These are phyloP conservation scores for Solanum chacoense DNA, from an alignment of 305 asterid species.

Conservation along the genomic window DNA sequence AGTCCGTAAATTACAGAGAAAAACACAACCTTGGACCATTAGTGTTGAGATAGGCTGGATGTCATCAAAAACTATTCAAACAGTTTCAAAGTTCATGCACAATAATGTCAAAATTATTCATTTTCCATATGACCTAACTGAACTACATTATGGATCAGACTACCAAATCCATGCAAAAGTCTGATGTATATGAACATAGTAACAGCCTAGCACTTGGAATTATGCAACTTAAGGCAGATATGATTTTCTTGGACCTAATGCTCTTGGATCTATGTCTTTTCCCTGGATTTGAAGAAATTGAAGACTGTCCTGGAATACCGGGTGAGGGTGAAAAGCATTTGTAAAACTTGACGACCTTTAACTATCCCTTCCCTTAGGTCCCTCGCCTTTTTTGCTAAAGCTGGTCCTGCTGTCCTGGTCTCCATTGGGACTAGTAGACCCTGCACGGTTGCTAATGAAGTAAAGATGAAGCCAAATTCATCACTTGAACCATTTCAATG, in stretches of 20 bases:
- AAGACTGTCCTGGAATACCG: conserved; percentile 34
- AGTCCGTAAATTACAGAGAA: not conserved
- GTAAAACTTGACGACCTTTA: conserved; percentile 50
- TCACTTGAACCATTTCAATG: conserved; percentile 4
- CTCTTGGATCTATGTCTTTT: conserved; percentile 27
- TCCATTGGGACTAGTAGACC: conserved; percentile 31
- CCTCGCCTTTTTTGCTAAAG: conserved; percentile 55
- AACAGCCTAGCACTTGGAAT: not conserved
- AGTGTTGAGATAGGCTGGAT: not conserved
- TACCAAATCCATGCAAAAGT: not conserved
- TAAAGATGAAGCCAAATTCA: conserved; percentile 42
- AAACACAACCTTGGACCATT: not conserved
- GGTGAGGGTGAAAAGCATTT: conserved; percentile 44
- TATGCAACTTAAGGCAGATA: not conserved
- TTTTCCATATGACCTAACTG: not conserved
- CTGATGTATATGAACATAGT: not conserved
- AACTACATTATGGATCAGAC: not conserved
- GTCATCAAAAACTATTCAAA: not conserved
- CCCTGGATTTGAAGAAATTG: conserved; percentile 39
- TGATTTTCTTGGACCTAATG: not conserved
- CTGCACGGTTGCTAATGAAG: conserved; percentile 69
- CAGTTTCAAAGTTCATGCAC: not conserved
- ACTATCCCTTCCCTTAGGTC: conserved; percentile 53
- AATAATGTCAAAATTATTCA: not conserved
- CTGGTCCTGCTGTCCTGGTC: conserved; percentile 29